Conservation (phyloP, 441 rosid genomes). For the Adansonia grandidieri region DNA sequence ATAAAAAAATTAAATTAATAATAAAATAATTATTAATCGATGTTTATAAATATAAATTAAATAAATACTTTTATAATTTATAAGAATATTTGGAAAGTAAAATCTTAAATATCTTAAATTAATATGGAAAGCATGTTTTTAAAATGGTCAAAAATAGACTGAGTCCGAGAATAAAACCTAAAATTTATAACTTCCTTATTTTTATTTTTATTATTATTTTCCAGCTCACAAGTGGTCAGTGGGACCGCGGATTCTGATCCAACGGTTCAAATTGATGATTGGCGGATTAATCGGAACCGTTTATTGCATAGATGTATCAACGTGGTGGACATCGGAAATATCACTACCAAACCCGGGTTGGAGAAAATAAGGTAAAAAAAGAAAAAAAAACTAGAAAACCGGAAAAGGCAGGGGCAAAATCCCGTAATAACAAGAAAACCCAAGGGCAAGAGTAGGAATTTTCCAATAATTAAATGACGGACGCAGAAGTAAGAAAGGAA, state of each 20-base stretch:
- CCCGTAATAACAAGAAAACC: constrained; percentile 19
- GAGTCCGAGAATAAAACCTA: too few species aligned
- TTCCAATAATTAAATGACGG: constrained; percentile 42
- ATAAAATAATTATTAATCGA: too few species aligned
- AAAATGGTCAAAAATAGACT: too few species aligned
- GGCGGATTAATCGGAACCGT: neutral
- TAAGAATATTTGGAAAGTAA: too few species aligned
- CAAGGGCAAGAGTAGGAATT: constrained; percentile 28
- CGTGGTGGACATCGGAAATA: constrained; percentile 22
- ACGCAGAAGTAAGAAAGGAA: constrained; percentile 22
- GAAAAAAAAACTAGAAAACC: constrained; percentile 17
- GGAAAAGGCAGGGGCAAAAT: constrained; percentile 15
- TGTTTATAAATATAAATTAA: too few species aligned
- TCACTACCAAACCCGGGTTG: constrained; percentile 17
- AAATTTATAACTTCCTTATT: neutral
- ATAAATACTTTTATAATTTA: too few species aligned
- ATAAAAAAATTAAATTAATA: too few species aligned
- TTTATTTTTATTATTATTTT: neutral
- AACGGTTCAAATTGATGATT: neutral
- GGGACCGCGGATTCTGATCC: constrained; percentile 5
- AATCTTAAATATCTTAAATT: too few species aligned
- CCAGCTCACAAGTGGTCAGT: neutral
- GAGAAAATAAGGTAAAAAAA: neutral
- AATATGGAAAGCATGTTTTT: too few species aligned
- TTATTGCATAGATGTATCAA: neutral